Base-by-base conservation (phyloP, 176 grass and related monocot species). In the Cenchrus americanus region DNA sequence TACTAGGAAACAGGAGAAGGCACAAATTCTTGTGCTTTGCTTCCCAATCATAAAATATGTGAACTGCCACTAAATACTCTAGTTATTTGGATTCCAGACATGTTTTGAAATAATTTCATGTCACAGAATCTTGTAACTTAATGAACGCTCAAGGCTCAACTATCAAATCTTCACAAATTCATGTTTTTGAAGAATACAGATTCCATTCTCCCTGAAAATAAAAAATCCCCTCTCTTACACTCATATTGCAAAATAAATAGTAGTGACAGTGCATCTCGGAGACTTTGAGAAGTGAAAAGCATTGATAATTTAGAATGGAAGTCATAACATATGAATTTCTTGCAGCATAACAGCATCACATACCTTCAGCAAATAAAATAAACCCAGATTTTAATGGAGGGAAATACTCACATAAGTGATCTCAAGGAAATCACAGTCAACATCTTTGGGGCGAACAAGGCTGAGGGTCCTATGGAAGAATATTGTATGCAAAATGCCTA, bases 401-500 rank as follows among this genome's bases (percentile, higher is more conserved):
- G 7, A 21, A 52, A 55, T 65, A 86, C 88, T 89, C 63, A 89
- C 83, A 59, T 97, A 97, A 47, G 92, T 97, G 55, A 94, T 93
- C 21, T 97, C 92, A 69, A 94, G 94, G 37, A 82, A 82, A 48
- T 91, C 88, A 76, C 92, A 97, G 78, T 97, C 95, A 48, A 93
- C 90, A 73, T 97, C 95, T 81, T 94, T 97, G 42, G 95, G 95
- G 5, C 92, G 95, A 72, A 94, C 95, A 63, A 97, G 90, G 72
- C 92, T 94, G 66, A 97, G 84, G 53, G 95, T 94, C 86, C 95
- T 86, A 78, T 97, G 95, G 49, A 97, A 97, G 83, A 97, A 88
- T 84, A 97, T 97, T 2, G 92, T 93, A 73, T 97, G 95, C 46
- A 97, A 76, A 84, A 97, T 86, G 70, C 95, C 95, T 97, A 88